Percentiles rank a stretch among this genome's conserved stretches.
Conservation (phyloP, 2,329 filamentous ascomycete genomes). For the Aspergillus piperis region DNA sequence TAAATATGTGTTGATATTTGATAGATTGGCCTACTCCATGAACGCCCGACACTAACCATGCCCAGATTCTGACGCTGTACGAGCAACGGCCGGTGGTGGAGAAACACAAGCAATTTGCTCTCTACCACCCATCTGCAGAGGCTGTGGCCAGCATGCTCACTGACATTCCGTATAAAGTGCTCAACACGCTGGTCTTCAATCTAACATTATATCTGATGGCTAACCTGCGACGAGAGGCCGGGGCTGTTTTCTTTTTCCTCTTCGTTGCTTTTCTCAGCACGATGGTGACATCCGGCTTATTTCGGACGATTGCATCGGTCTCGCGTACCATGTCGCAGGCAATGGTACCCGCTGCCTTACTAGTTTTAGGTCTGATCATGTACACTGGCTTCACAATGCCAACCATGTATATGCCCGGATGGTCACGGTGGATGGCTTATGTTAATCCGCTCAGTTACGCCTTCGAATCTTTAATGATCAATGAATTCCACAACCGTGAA, state of each 20-base stretch:
- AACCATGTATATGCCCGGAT: slow-evolving; percentile 65
- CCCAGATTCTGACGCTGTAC: slow-evolving; percentile 16
- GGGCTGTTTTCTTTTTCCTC: slow-evolving; percentile 80
- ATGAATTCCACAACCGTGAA: slow-evolving; percentile 70
- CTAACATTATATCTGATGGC: slow-evolving; percentile 81
- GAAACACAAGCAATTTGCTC: slow-evolving; percentile 18
- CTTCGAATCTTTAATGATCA: slow-evolving; percentile 79
- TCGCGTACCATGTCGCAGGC: slow-evolving; percentile 65
- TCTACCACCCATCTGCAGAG: slow-evolving; percentile 19
- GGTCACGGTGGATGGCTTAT: slow-evolving; percentile 79
- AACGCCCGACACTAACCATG: too few species aligned
- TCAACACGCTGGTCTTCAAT: slow-evolving; percentile 73
- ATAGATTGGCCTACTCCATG: not conserved
- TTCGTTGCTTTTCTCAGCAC: slow-evolving; percentile 72
- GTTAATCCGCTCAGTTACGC: slow-evolving; percentile 74
- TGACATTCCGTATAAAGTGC: slow-evolving; percentile 70
- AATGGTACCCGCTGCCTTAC: slow-evolving; percentile 50
- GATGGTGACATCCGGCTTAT: slow-evolving; percentile 77
- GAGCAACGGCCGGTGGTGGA: slow-evolving; percentile 19
- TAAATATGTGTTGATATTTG: not conserved
- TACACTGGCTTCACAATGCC: slow-evolving; percentile 48
- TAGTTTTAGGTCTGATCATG: slow-evolving; percentile 38
- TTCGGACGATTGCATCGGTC: slow-evolving; percentile 72
- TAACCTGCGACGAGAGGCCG: slow-evolving; percentile 70
- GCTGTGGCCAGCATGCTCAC: slow-evolving; percentile 12